phyloP scores from a whole-genome alignment of 163 green algal genomes.

The Scenedesmus sp. region DNA sequence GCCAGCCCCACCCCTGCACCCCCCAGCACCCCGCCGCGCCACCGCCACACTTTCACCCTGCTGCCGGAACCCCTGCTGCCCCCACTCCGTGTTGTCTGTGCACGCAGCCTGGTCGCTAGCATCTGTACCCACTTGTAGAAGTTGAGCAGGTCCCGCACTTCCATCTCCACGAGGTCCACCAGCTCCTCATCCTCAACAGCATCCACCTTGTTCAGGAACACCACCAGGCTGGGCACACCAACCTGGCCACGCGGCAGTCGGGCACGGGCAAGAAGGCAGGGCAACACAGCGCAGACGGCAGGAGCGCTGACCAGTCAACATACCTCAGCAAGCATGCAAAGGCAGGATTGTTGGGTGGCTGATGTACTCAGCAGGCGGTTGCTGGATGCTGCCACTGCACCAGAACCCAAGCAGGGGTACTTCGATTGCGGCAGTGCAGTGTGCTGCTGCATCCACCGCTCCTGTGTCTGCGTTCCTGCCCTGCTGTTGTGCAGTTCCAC shows the following conservation, averaged over 20 bases:
- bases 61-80: too few species aligned
- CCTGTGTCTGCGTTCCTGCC: too few species aligned
- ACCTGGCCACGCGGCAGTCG: conserved; percentile 73
- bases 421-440: too few species aligned
- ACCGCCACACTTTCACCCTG: too few species aligned
- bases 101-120: too few species aligned
- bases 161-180: conserved; percentile 99
- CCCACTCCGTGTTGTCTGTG: too few species aligned
- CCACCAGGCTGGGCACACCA: conserved; percentile 96
- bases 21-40: too few species aligned
- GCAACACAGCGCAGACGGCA: neutral
- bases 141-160: conserved; percentile 96
- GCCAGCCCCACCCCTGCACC: too few species aligned
- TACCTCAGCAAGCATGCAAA: neutral
- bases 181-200: conserved; percentile 98
- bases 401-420: too few species aligned
- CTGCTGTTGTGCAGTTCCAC: too few species aligned
- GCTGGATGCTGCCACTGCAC: neutral
- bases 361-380: neutral
- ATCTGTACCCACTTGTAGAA: conserved; percentile 99
- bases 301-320: neutral
- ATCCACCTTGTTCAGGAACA: conserved; percentile 99
- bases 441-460: too few species aligned
- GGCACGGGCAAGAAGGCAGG: too few species aligned
- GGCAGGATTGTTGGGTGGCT: neutral